These are phyloP conservation scores for Chondrus crispus DNA, from an alignment of 23 red algal genomes.

Conservation along the genomic window DNA sequence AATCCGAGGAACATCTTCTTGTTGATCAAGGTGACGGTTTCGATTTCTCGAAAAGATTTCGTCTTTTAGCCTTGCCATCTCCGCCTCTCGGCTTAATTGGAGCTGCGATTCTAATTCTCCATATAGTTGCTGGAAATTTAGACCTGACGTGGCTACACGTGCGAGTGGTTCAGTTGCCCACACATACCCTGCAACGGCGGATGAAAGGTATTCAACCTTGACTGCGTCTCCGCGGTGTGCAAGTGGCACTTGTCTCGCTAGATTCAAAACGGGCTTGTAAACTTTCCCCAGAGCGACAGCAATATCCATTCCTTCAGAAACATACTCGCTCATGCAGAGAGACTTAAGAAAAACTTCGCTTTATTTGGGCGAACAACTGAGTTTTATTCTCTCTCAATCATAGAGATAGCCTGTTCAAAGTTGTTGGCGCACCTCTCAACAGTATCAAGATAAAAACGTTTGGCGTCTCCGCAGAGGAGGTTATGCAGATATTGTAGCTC, in stretches of 20 bases:
- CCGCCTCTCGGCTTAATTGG: neutral
- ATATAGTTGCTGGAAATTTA: neutral
- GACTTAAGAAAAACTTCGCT: neutral
- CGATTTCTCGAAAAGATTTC: neutral
- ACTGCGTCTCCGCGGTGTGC: neutral
- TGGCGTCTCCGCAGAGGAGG: neutral
- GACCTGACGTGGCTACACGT: neutral
- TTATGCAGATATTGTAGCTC: conserved; percentile 5
- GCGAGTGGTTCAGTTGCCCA: neutral
- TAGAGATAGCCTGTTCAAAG: neutral
- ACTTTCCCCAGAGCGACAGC: neutral
- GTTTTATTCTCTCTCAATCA: conserved; percentile 8
- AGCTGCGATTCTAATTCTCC: neutral
- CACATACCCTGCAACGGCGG: neutral
- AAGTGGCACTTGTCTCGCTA: neutral
- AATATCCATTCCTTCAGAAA: neutral
- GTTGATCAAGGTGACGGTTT: neutral
- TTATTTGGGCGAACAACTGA: neutral
- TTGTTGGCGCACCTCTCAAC: neutral
- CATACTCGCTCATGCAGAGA: conserved; percentile 13
- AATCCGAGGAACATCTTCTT: neutral
- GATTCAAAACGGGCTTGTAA: neutral
- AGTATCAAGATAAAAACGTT: neutral
- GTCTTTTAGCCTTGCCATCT: neutral
- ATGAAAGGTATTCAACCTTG: neutral